Percentiles rank a stretch among this genome's conserved stretches.
Evolutionary conservation across 2,329 filamentous ascomycete genomes (phyloP).

Genomic region (Aspergillus sp.): DNA sequence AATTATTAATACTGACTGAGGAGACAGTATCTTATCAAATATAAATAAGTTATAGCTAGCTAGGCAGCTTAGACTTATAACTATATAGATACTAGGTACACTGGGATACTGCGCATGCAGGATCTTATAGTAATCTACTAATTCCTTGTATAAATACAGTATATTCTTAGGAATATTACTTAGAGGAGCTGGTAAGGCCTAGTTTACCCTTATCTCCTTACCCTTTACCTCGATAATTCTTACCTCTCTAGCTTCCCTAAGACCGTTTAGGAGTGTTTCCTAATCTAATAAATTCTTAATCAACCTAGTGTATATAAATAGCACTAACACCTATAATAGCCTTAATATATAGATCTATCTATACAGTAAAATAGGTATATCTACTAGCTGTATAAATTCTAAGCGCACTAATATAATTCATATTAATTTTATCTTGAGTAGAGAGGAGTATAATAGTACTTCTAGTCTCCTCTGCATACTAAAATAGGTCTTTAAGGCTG

Average conservation of each 20-base stretch:
- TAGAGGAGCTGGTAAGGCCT: slow-evolving; percentile 2
- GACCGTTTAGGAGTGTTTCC: slow-evolving; percentile 4
- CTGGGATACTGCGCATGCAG: slow-evolving; percentile 11
- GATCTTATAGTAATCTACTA: slow-evolving; percentile 14
- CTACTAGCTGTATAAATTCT: slow-evolving; percentile 37
- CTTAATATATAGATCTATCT: slow-evolving; percentile 35
- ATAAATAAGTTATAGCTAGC: slow-evolving; percentile 13
- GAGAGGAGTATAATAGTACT: slow-evolving; percentile 29
- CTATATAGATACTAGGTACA: slow-evolving; percentile 6
- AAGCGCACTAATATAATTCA: slow-evolving; percentile 30
- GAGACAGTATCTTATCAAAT: slow-evolving; percentile 16
- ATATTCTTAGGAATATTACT: slow-evolving; percentile 5
- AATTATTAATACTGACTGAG: slow-evolving; percentile 22
- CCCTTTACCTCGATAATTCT: slow-evolving; percentile 8
- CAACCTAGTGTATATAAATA: slow-evolving; percentile 19
- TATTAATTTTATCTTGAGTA: slow-evolving; percentile 21
- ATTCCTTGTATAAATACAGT: slow-evolving; percentile 11
- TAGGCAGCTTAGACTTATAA: slow-evolving; percentile 14
- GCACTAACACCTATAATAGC: slow-evolving; percentile 30
- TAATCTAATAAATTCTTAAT: slow-evolving; percentile 4
- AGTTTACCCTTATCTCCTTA: not conserved
- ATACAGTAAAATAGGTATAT: slow-evolving; percentile 31
- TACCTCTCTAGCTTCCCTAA: slow-evolving; percentile 3
- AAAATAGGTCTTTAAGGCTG: slow-evolving; percentile 32
- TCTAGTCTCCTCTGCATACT: slow-evolving; percentile 33